Conservation (phyloP, 495 filamentous ascomycete species). For the Aspergillus mulundensis region DNA sequence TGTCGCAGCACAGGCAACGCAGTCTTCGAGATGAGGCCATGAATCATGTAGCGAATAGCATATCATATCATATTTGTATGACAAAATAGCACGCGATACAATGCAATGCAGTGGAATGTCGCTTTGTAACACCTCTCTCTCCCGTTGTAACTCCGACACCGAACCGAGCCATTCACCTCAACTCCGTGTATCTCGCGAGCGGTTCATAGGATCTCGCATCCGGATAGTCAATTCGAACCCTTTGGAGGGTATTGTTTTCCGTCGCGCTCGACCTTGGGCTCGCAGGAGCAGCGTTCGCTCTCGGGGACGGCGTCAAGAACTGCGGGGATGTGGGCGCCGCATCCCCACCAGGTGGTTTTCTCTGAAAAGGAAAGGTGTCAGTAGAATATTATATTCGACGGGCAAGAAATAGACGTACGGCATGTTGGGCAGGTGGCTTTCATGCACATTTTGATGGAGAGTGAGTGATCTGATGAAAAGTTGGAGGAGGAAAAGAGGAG, state of each 20-base stretch:
- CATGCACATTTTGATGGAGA: constrained; percentile 41
- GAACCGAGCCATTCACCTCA: not conserved
- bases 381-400: not conserved
- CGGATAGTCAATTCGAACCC: constrained; percentile 43
- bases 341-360: constrained; percentile 67
- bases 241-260: constrained; percentile 62
- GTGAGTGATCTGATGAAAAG: not conserved
- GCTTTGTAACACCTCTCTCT: not conserved
- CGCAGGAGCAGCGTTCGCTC: constrained; percentile 59
- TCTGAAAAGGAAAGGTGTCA: constrained; percentile 35
- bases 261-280: constrained; percentile 55
- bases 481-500: not conserved
- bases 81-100: not conserved
- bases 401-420: constrained; percentile 30
- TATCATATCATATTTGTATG: not conserved
- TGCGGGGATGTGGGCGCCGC: constrained; percentile 61
- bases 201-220: constrained; percentile 22
- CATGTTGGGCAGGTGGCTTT: constrained; percentile 47
- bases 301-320: constrained; percentile 62
- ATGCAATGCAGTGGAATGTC: not conserved
- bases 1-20: too few relatives aligned
- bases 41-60: too few relatives aligned
- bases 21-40: too few relatives aligned
- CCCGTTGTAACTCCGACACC: not conserved
- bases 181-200: not conserved